Conservation (phyloP, 257 asterid species). For the Ocimum tenuiflorum region DNA sequence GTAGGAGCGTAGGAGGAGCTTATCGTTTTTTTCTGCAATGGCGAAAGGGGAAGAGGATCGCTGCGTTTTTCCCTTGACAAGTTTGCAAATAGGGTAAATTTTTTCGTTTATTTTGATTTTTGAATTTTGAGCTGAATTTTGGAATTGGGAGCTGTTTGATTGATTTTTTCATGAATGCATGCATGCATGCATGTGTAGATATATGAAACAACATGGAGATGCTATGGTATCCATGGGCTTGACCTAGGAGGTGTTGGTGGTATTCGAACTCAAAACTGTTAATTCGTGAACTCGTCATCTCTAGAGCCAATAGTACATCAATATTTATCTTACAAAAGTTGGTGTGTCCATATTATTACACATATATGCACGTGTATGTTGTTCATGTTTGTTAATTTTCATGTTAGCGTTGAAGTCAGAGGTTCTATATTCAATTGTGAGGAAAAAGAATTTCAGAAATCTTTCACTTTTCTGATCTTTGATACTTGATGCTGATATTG, state of each 20-base stretch:
- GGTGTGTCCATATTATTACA: no score
- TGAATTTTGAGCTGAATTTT: not conserved
- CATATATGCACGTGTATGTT: no score
- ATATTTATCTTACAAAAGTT: not conserved
- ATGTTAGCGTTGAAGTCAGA: no score
- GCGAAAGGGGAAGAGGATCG: slow-evolving; percentile 34
- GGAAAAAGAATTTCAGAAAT: no score
- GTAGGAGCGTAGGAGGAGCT: slow-evolving; percentile 29
- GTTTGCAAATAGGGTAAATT: slow-evolving; percentile 67
- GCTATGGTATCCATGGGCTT: not conserved
- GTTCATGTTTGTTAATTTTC: no score
- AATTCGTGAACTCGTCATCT: not conserved
- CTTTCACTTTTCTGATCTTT: not conserved
- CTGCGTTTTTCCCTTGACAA: slow-evolving; percentile 61
- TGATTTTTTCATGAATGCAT: not conserved
- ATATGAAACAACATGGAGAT: not conserved
- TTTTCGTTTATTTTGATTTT: not conserved
- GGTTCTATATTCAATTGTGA: no score
- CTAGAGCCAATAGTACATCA: not conserved
- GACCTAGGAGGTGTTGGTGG: not conserved
- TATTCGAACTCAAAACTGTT: not conserved
- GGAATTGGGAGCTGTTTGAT: not conserved
- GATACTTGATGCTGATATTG: not conserved
- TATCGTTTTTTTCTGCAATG: slow-evolving; percentile 24
- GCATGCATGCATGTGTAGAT: not conserved